Conservation (phyloP, 495 filamentous ascomycete species). For the Podospora conica region DNA sequence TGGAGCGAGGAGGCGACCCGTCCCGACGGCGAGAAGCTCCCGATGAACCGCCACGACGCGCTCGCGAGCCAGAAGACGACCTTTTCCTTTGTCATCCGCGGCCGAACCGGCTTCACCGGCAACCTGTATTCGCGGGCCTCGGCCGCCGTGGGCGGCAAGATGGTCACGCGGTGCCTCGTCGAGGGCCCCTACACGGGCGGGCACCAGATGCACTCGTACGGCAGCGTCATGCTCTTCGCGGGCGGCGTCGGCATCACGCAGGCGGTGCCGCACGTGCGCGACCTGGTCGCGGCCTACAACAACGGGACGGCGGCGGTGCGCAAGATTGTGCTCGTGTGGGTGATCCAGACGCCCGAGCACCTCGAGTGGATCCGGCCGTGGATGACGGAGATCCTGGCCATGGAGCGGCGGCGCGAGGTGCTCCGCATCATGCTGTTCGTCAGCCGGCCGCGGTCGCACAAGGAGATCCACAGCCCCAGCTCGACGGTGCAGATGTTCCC, state of each 20-base stretch:
- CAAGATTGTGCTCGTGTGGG: slow-evolving; percentile 82
- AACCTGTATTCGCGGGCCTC: slow-evolving; percentile 64
- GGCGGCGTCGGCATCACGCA: slow-evolving; percentile 88
- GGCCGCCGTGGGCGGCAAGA: slow-evolving; percentile 49
- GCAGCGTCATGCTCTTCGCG: slow-evolving; percentile 79
- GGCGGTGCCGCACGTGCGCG: slow-evolving; percentile 69
- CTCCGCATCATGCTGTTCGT: slow-evolving; percentile 85
- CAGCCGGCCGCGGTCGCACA: slow-evolving; percentile 68
- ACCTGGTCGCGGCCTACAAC: slow-evolving; percentile 63
- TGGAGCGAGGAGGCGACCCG: slow-evolving; percentile 54
- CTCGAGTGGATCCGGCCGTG: slow-evolving; percentile 89
- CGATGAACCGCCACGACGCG: slow-evolving; percentile 52
- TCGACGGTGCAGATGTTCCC: slow-evolving; percentile 86
- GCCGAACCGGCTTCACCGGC: slow-evolving; percentile 77
- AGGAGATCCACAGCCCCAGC: slow-evolving; percentile 76
- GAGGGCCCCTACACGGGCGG: slow-evolving; percentile 80
- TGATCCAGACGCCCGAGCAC: slow-evolving; percentile 79
- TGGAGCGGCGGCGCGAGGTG: slow-evolving; percentile 75
- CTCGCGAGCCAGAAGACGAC: slow-evolving; percentile 53
- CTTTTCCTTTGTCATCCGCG: slow-evolving; percentile 73
- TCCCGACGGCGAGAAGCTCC: slow-evolving; percentile 45
- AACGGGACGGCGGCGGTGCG: slow-evolving; percentile 69
- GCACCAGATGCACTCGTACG: slow-evolving; percentile 65
- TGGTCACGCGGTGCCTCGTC: slow-evolving; percentile 57
- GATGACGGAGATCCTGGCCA: slow-evolving; percentile 90